These are phyloP conservation scores for Phytophthora cryptogea DNA, from an alignment of 352 stramenopile species.

Conservation along the genomic window DNA sequence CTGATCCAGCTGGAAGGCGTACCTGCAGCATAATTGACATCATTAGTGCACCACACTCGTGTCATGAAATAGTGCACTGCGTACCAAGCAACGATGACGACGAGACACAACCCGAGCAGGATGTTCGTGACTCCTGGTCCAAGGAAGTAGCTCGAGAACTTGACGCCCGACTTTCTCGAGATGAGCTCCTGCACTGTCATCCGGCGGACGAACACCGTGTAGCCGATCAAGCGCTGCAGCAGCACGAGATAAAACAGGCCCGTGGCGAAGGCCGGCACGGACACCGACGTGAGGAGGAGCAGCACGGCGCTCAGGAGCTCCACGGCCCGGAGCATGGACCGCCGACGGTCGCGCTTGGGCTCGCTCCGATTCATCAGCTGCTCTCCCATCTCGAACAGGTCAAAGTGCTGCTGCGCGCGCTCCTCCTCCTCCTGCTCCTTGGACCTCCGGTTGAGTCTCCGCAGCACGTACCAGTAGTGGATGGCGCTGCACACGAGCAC, in stretches of 20 bases:
- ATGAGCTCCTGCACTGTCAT: conserved; percentile 65
- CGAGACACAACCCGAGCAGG: conserved; percentile 49
- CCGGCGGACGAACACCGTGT: conserved; percentile 67
- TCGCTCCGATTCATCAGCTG: conserved; percentile 39
- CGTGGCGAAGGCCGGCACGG: conserved; percentile 59
- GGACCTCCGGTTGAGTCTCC: conserved; percentile 29
- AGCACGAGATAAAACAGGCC: conserved; percentile 67
- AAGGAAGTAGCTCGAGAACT: conserved; percentile 53
- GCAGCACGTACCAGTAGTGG: conserved; percentile 71
- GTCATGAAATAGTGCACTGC: background rate
- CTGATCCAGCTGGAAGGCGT: conserved; percentile 55
- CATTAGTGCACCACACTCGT: background rate
- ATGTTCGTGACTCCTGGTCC: conserved; percentile 41
- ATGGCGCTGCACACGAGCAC: conserved; percentile 57
- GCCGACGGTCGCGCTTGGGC: conserved; percentile 29
- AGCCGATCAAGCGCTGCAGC: conserved; percentile 59
- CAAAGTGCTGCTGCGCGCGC: conserved; percentile 45
- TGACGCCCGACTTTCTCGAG: conserved; percentile 25
- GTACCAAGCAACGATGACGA: conserved; percentile 58
- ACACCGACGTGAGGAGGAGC: conserved; percentile 65
- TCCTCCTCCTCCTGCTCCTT: conserved; percentile 37
- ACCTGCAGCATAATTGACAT: conserved; percentile 35
- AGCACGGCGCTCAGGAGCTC: conserved; percentile 55
- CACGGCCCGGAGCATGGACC: conserved; percentile 37
- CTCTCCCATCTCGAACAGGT: conserved; percentile 64